Evolutionary conservation across 352 stramenopile genomes (phyloP).

Genomic region (Peronospora farinosa): DNA sequence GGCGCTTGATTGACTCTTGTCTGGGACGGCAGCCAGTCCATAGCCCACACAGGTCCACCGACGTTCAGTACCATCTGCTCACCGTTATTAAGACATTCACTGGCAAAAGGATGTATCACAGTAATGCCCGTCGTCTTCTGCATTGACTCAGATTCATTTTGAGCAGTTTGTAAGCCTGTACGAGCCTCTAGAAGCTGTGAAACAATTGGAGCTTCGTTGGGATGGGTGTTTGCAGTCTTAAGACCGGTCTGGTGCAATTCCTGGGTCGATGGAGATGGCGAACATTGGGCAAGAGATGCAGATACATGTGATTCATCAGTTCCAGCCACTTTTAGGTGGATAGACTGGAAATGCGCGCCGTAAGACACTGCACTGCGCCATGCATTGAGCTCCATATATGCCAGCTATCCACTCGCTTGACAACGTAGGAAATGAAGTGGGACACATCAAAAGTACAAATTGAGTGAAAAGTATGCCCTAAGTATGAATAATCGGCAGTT

Average conservation of each 20-base stretch:
- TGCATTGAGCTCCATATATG: conserved; percentile 23
- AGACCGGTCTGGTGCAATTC: conserved; percentile 5
- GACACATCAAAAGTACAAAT: neutral
- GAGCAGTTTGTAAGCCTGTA: neutral
- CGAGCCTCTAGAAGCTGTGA: conserved; percentile 10
- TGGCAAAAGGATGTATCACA: conserved; percentile 47
- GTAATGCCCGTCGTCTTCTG: conserved; percentile 6
- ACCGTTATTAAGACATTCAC: conserved; percentile 27
- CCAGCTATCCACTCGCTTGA: conserved; percentile 6
- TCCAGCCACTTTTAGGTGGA: conserved; percentile 31
- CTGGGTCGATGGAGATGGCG: conserved; percentile 7
- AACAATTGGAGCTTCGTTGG: conserved; percentile 1
- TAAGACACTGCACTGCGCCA: conserved; percentile 36
- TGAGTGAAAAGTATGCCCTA: no score
- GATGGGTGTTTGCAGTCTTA: neutral
- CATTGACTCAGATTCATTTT: conserved; percentile 1
- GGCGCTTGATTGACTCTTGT: conserved; percentile 4
- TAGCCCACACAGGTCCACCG: conserved; percentile 70
- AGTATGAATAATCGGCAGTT: no score
- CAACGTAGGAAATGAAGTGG: conserved; percentile 7
- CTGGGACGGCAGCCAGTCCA: conserved; percentile 65
- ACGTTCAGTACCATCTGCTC: conserved; percentile 55
- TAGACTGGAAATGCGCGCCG: conserved; percentile 42
- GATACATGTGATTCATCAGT: neutral
- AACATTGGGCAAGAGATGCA: conserved; percentile 4